Evolutionary conservation across 139 green algal genomes (phyloP).

Genomic region (Tetraselmis chui): DNA sequence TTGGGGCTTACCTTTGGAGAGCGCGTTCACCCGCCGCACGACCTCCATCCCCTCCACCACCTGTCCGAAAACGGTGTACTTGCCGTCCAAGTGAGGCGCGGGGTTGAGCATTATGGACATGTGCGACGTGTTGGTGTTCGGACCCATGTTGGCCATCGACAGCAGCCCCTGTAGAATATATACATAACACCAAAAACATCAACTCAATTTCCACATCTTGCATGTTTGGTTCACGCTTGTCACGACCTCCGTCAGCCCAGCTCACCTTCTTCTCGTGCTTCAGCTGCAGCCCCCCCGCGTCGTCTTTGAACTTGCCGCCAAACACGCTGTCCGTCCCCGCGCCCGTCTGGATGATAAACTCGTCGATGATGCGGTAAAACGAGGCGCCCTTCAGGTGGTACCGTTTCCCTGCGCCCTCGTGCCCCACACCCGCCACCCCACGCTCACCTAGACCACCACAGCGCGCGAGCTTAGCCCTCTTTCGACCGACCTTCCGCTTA

Average conservation of each 20-base stretch:
- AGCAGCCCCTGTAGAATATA: slow-evolving; percentile 58
- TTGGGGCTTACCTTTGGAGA: slow-evolving; percentile 30
- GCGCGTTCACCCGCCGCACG: slow-evolving; percentile 26
- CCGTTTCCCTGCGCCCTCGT: slow-evolving; percentile 34
- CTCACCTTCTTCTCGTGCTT: slow-evolving; percentile 55
- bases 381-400: slow-evolving; percentile 48
- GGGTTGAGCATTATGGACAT: slow-evolving; percentile 73
- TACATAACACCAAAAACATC: no score
- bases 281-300: slow-evolving; percentile 46
- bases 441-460: slow-evolving; percentile 36
- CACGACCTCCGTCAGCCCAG: neutral
- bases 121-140: slow-evolving; percentile 56
- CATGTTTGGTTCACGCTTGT: neutral
- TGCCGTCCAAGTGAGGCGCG: slow-evolving; percentile 43
- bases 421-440: slow-evolving; percentile 39
- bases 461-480: neutral
- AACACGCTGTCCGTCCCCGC: slow-evolving; percentile 37
- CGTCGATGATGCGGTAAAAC: slow-evolving; percentile 47
- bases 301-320: slow-evolving; percentile 35
- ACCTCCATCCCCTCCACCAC: slow-evolving; percentile 32
- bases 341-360: slow-evolving; percentile 44
- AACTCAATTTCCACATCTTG: no score
- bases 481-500: neutral
- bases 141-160: slow-evolving; percentile 56
- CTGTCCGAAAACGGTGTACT: slow-evolving; percentile 72